Evolutionary conservation across 2,329 filamentous ascomycete genomes (phyloP).

Genomic region (Paracamarosporium sp.): DNA sequence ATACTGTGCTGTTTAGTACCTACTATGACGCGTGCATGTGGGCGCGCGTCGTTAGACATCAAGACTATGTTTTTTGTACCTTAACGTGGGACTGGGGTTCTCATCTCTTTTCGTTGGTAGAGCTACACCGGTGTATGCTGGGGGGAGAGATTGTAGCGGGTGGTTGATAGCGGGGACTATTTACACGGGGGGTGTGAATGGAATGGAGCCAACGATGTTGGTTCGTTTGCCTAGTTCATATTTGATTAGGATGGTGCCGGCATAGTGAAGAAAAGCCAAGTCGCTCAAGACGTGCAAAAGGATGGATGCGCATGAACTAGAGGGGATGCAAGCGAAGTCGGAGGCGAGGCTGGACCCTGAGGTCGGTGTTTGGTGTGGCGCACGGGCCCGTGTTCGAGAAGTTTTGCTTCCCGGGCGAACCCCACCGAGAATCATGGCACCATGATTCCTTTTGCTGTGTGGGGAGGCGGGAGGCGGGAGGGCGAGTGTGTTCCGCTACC

Average conservation of each 20-base stretch:
- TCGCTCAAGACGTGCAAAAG: background rate
- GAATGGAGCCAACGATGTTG: background rate
- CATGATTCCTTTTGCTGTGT: slow-evolving; percentile 16
- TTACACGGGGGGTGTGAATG: background rate
- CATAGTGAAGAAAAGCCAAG: background rate
- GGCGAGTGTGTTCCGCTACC: slow-evolving; percentile 2
- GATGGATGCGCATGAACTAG: background rate
- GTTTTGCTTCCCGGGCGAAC: slow-evolving; percentile 9
- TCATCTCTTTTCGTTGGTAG: slow-evolving; percentile 4
- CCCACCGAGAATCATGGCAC: slow-evolving; percentile 11
- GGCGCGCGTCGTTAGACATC: slow-evolving; percentile 1
- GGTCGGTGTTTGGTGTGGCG: background rate
- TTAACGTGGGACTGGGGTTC: slow-evolving; percentile 1
- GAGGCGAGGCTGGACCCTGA: slow-evolving; percentile 5
- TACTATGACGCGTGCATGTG: background rate
- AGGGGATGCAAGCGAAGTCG: slow-evolving; percentile 7
- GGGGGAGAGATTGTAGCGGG: background rate
- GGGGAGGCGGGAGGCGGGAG: slow-evolving; percentile 10
- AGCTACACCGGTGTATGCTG: background rate
- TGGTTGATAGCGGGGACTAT: background rate
- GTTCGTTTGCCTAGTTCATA: background rate
- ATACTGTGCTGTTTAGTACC: slow-evolving; percentile 2
- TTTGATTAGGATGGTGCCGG: background rate
- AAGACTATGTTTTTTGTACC: slow-evolving; percentile 9
- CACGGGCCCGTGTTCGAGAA: slow-evolving; percentile 1